Evolutionary conservation across 768 basidiomycete genomes (phyloP).

Genomic region (Mycena vitilis): DNA sequence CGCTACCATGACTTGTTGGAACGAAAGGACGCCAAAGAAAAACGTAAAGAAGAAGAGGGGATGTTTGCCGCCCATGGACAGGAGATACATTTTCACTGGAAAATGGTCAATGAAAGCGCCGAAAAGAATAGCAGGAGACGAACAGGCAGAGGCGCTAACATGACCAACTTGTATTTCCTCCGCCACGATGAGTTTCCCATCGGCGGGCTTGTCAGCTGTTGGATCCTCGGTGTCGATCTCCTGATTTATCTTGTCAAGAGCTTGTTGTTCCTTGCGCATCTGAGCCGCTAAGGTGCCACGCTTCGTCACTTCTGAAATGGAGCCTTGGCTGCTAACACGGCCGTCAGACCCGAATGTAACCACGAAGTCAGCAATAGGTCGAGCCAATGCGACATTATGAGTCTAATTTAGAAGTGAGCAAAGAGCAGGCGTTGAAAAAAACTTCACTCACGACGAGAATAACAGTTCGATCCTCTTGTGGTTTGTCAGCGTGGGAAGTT

Average conservation of each 20-base stretch:
- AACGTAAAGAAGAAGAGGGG: conserved; percentile 36
- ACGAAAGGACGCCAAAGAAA: conserved; percentile 31
- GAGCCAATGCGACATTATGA: conserved; percentile 58
- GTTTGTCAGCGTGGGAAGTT: not conserved
- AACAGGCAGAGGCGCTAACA: conserved; percentile 55
- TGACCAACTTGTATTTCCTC: conserved; percentile 73
- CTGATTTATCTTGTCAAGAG: conserved; percentile 35
- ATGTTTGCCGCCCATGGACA: conserved; percentile 32
- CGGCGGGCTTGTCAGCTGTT: conserved; percentile 38
- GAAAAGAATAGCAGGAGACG: not conserved
- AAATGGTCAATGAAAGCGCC: conserved; percentile 39
- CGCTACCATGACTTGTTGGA: conserved; percentile 24
- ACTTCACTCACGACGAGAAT: conserved; percentile 55
- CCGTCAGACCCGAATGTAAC: conserved; percentile 58
- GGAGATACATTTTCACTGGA: conserved; percentile 41
- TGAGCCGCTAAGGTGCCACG: conserved; percentile 56
- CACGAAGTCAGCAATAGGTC: conserved; percentile 56
- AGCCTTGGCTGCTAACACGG: conserved; percentile 54
- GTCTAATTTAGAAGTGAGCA: conserved; percentile 44
- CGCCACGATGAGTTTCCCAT: conserved; percentile 69
- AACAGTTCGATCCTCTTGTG: conserved; percentile 47
- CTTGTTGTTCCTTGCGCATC: conserved; percentile 39
- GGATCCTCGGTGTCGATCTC: conserved; percentile 38
- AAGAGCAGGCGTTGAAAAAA: not conserved
- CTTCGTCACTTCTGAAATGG: conserved; percentile 52